These are phyloP conservation scores for Neurospora pannonica DNA, from an alignment of 495 filamentous ascomycete species.

Conservation along the genomic window DNA sequence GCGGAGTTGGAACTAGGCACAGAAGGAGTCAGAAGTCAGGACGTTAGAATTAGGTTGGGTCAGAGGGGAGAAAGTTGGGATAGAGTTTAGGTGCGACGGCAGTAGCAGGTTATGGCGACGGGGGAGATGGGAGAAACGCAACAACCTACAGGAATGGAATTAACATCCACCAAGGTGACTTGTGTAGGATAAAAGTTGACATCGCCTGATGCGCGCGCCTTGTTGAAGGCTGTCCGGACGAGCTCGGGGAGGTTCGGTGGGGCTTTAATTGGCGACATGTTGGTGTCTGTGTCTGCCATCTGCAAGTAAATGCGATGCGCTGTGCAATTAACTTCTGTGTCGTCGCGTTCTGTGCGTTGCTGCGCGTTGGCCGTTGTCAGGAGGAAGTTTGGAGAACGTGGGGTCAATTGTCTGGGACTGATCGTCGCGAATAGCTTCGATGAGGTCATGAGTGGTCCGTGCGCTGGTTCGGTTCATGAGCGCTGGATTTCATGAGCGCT, in stretches of 20 bases:
- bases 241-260: constrained; percentile 39
- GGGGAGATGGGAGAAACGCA: not conserved
- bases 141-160: constrained; percentile 42
- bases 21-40: no score
- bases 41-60: no score
- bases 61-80: not conserved
- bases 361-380: not conserved
- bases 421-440: constrained; percentile 19
- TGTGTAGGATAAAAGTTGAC: constrained; percentile 53
- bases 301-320: constrained; percentile 1
- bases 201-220: constrained; percentile 43
- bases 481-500: not conserved
- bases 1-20: constrained; percentile 57
- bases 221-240: constrained; percentile 43
- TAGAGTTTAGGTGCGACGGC: not conserved
- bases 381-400: not conserved
- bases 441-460: constrained; percentile 25
- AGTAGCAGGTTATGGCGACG: not conserved
- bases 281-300: not conserved
- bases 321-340: not conserved
- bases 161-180: constrained; percentile 41
- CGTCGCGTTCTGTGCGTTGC: not conserved
- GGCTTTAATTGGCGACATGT: constrained; percentile 17
- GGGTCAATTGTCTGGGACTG: not conserved
- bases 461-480: constrained; percentile 4